Conservation (phyloP, 495 filamentous ascomycete species). For the Aspergillus funiculosus region DNA sequence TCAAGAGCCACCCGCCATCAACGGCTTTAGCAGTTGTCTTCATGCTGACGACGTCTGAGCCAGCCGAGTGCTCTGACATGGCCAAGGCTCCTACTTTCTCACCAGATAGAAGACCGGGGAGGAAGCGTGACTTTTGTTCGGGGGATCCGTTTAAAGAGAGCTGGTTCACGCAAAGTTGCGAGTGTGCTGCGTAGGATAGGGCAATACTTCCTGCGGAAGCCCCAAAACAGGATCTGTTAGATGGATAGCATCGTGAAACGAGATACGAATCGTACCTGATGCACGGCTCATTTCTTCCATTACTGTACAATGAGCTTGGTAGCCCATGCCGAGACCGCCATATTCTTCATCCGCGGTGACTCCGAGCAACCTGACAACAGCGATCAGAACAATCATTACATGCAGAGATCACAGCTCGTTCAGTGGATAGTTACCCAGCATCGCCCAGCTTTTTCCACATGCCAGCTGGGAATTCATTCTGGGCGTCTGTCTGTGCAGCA, state of each 20-base stretch:
- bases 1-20: conserved; percentile 80
- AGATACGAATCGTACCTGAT: conserved; percentile 39
- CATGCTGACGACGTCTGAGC: conserved; percentile 95
- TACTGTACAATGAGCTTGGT: conserved; percentile 93
- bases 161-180: conserved; percentile 95
- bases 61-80: conserved; percentile 90
- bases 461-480: conserved; percentile 79
- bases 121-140: conserved; percentile 71
- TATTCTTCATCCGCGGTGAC: conserved; percentile 93
- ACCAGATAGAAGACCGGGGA: conserved; percentile 79
- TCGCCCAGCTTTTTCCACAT: conserved; percentile 95
- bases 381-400: too few relatives aligned
- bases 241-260: not conserved
- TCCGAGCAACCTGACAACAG: conserved; percentile 61
- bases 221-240: not conserved
- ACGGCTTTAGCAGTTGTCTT: conserved; percentile 72
- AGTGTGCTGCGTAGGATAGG: conserved; percentile 91
- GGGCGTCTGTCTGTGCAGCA: conserved; percentile 71
- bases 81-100: conserved; percentile 82
- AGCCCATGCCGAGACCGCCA: conserved; percentile 86
- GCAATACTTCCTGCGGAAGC: conserved; percentile 69
- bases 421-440: conserved; percentile 51
- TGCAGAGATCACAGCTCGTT: too few relatives aligned
- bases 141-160: conserved; percentile 80
- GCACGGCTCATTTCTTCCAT: conserved; percentile 84